Conservation (phyloP, 768 basidiomycete species). For the Termitomyces heimii region DNA sequence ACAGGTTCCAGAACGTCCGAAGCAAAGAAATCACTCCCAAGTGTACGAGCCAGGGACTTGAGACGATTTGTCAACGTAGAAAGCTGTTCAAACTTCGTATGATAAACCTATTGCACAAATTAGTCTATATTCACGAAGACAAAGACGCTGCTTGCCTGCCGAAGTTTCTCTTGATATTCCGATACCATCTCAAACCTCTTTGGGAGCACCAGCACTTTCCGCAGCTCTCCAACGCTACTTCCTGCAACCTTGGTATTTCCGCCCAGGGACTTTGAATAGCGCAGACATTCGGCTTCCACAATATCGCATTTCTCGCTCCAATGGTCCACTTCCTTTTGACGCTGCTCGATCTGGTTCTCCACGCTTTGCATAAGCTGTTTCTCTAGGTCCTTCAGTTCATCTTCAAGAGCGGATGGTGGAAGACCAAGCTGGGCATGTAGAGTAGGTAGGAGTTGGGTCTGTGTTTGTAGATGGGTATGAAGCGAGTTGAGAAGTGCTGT, state of each 20-base stretch:
- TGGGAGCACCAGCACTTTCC: slow-evolving; percentile 70
- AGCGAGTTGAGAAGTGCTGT: slow-evolving; percentile 72
- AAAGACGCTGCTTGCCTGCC: slow-evolving; percentile 50
- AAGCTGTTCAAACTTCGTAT: slow-evolving; percentile 73
- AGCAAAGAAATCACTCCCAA: slow-evolving; percentile 54
- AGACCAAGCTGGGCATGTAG: slow-evolving; percentile 83
- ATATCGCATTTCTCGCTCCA: slow-evolving; percentile 60
- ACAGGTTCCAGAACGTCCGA: slow-evolving; percentile 48
- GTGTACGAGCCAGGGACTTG: slow-evolving; percentile 47
- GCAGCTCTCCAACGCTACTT: slow-evolving; percentile 58
- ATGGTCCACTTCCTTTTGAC: slow-evolving; percentile 72
- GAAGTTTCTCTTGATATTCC: slow-evolving; percentile 70
- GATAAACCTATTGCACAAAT: slow-evolving; percentile 46
- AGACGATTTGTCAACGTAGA: slow-evolving; percentile 66
- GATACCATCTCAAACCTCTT: slow-evolving; percentile 61
- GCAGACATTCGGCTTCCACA: slow-evolving; percentile 59
- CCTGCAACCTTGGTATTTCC: slow-evolving; percentile 64
- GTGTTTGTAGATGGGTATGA: slow-evolving; percentile 71
- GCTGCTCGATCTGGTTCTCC: slow-evolving; percentile 61
- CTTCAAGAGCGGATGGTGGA: slow-evolving; percentile 71
- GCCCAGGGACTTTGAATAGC: slow-evolving; percentile 67
- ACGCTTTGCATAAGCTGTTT: slow-evolving; percentile 71
- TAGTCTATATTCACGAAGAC: slow-evolving; percentile 1
- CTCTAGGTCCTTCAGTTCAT: slow-evolving; percentile 72
- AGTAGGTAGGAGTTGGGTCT: slow-evolving; percentile 77